Conservation (phyloP, 768 basidiomycete species). For the Phlebiopsis flavidoalba region DNA sequence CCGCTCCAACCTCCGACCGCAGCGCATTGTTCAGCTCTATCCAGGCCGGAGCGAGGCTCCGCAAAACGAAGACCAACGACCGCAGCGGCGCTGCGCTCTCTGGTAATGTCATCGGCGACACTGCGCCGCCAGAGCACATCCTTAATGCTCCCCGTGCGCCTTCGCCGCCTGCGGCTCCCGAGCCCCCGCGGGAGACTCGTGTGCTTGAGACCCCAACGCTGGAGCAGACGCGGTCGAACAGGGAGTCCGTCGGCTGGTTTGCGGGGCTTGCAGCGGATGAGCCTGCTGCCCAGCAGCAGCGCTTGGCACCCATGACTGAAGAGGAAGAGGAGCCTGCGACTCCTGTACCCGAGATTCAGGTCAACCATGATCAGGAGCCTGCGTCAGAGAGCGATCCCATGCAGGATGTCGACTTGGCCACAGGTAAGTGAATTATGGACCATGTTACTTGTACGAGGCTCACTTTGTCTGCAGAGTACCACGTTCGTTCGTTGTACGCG, state of each 20-base stretch:
- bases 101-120: conserved; percentile 77
- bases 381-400: conserved; percentile 40
- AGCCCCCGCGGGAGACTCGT: conserved; percentile 27
- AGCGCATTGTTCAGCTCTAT: conserved; percentile 75
- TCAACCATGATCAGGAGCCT: conserved; percentile 36
- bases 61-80: conserved; percentile 78
- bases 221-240: conserved; percentile 35
- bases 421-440: conserved; percentile 36
- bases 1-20: conserved; percentile 43
- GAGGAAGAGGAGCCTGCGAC: conserved; percentile 43
- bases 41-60: conserved; percentile 65
- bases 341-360: conserved; percentile 52
- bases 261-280: conserved; percentile 77
- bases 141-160: conserved; percentile 38
- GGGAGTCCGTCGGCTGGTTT: conserved; percentile 91
- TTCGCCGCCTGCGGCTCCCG: conserved; percentile 34
- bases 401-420: conserved; percentile 67
- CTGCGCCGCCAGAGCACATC: conserved; percentile 66
- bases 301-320: conserved; percentile 50
- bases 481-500: conserved; percentile 75
- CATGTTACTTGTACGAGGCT: background rate
- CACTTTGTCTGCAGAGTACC: conserved; percentile 47
- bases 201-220: conserved; percentile 13
- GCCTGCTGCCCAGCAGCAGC: conserved; percentile 29
- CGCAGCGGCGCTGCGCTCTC: conserved; percentile 65